Evolutionary conservation across 768 basidiomycete genomes (phyloP), one percentile per base, ranked within the genome.

Genomic region (Porpolomopsis calyptriformis): DNA sequence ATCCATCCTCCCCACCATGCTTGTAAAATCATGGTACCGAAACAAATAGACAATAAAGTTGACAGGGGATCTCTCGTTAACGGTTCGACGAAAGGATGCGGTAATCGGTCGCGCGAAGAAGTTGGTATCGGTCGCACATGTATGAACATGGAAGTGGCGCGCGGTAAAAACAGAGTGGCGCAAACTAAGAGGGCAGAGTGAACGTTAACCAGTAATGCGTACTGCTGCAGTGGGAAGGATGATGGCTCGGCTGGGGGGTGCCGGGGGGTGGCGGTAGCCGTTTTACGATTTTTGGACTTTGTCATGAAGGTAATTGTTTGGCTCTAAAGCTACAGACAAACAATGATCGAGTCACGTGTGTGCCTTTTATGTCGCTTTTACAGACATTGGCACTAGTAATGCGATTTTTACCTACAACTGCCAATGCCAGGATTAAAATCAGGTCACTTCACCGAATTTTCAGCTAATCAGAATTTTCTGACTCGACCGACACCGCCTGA

Each of bases 1-100:
- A 87, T 56, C 69, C 76, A 81, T 2, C 73, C 74, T 1, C 73
- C 80, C 84, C 86, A 91, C 80, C 82, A 86, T 8, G 65, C 63
- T 54, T 83, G 72, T 27, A 85, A 56, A 2, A 84, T 48, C 3
- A 60, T 53, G 1, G 72, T 69, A 1, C 85, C 87, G 0, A 63
- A 50, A 41, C 72, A 72, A 31, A 79, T 62, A 64, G 78, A 86
- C 4, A 64, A 47, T 45, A 85, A 60, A 0, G 85, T 86, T 29
- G 62, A 57, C 4, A 68, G 59, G 5, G 85, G 82, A 49, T 72
- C 73, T 2, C 64, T 55, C 0, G 88, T 89, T 50, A 91, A 59
- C 1, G 75, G 68, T 33, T 74, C 77, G 18, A 90, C 62, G 60
- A 87, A 85, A 1, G 72, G 72, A 49, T 79, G 76, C 55, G 88